These are phyloP conservation scores for Alternaria consortialis DNA, from an alignment of 2,329 filamentous ascomycete genomes.

Conservation along the genomic window DNA sequence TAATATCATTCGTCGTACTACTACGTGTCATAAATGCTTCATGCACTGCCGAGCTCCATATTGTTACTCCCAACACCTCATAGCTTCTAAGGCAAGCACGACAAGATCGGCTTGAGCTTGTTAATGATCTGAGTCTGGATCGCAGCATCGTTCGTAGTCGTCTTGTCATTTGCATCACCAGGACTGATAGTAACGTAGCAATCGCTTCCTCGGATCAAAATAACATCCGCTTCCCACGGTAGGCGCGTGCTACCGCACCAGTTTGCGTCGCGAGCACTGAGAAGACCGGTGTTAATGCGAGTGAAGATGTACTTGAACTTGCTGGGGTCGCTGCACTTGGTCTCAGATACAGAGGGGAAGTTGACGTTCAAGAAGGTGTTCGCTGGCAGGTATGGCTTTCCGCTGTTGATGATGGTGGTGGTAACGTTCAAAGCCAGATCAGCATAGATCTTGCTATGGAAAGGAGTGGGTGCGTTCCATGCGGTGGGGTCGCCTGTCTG, in stretches of 20 bases:
- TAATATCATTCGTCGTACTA: neutral
- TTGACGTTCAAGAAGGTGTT: conserved; percentile 74
- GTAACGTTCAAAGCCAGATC: conserved; percentile 69
- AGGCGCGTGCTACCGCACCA: conserved; percentile 65
- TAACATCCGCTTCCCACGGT: conserved; percentile 67
- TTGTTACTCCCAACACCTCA: neutral
- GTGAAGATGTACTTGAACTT: conserved; percentile 72
- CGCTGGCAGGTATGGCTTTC: conserved; percentile 69
- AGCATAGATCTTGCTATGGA: conserved; percentile 68
- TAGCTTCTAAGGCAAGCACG: conserved; percentile 21
- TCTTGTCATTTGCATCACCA: conserved; percentile 68
- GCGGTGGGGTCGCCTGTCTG: conserved; percentile 59
- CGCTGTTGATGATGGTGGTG: conserved; percentile 62
- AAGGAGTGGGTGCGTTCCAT: conserved; percentile 62
- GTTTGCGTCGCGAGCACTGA: conserved; percentile 60
- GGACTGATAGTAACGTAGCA: conserved; percentile 72
- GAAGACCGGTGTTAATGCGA: conserved; percentile 62
- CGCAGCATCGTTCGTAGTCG: conserved; percentile 61
- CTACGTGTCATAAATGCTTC: neutral
- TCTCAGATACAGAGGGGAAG: conserved; percentile 64
- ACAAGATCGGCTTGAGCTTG: conserved; percentile 40
- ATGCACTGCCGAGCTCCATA: neutral
- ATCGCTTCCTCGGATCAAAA: conserved; percentile 53
- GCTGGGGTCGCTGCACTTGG: conserved; percentile 60
- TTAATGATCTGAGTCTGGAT: conserved; percentile 36